These are phyloP conservation scores for Halenospora varia DNA, from an alignment of 495 filamentous ascomycete species.

Conservation along the genomic window DNA sequence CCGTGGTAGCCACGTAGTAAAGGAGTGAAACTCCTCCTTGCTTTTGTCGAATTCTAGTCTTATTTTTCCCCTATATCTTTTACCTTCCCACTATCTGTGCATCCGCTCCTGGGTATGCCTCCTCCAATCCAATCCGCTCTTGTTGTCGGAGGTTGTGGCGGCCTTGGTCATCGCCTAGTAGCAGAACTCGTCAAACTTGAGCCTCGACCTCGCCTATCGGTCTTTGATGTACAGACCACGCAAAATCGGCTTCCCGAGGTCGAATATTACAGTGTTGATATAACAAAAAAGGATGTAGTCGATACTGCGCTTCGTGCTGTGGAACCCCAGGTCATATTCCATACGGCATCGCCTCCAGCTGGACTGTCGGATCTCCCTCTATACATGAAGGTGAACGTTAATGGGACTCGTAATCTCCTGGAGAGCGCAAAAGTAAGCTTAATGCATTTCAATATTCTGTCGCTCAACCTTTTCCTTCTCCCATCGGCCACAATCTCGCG, in stretches of 20 bases:
- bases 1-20: no score
- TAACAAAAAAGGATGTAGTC: not conserved
- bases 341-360: constrained; percentile 3
- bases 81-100: no score
- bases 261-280: not conserved
- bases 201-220: not conserved
- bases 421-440: not conserved
- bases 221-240: not conserved
- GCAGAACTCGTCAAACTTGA: not conserved
- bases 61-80: no score
- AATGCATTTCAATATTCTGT: not conserved
- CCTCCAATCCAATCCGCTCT: not conserved
- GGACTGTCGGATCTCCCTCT: not conserved
- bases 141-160: constrained; percentile 4
- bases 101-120: not conserved
- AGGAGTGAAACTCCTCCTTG: no score
- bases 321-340: constrained; percentile 1
- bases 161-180: not conserved
- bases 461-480: not conserved
- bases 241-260: not conserved
- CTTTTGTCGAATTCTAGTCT: no score
- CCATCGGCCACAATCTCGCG: no score
- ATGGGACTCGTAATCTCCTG: constrained; percentile 1
- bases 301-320: not conserved
- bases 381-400: constrained; percentile 5